These are phyloP conservation scores for Diplotaxis tenuifolia DNA, from an alignment of 345 rosid species.

Conservation along the genomic window DNA sequence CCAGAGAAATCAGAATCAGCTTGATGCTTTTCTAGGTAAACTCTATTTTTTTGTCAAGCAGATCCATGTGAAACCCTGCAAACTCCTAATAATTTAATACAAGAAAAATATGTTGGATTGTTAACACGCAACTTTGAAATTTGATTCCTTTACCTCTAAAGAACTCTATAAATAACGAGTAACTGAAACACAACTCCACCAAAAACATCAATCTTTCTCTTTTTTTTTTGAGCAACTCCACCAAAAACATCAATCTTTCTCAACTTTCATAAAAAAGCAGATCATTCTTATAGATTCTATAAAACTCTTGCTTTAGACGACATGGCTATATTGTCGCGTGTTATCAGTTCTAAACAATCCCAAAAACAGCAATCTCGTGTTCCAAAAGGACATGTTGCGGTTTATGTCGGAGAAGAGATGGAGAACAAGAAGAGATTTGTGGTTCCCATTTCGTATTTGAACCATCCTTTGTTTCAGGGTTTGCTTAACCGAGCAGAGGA, in stretches of 20 bases:
- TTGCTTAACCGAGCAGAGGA: conserved; percentile 48
- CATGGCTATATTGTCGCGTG: conserved; percentile 37
- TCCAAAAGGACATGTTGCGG: conserved; percentile 50
- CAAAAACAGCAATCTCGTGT: conserved; percentile 36
- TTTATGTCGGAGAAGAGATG: conserved; percentile 47
- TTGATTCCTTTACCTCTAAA: conserved; percentile 21
- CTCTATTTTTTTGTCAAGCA: conserved; percentile 23
- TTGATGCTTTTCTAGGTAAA: conserved; percentile 35
- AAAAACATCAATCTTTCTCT: conserved; percentile 11
- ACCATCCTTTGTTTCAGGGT: conserved; percentile 46
- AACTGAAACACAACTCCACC: conserved; percentile 22
- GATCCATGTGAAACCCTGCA: conserved; percentile 35
- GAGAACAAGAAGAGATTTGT: conserved; percentile 45
- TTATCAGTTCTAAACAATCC: conserved; percentile 29
- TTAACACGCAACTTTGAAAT: conserved; percentile 2
- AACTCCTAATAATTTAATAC: conserved; percentile 11
- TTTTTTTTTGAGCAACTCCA: too few species aligned
- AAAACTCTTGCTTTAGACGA: conserved; percentile 1
- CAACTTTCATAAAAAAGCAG: conserved; percentile 1
- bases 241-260: conserved; percentile 10
- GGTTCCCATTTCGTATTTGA: conserved; percentile 46
- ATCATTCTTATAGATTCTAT: neutral
- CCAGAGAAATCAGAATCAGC: conserved; percentile 28
- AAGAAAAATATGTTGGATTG: conserved; percentile 20
- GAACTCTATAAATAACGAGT: conserved; percentile 29